Base-by-base conservation (phyloP, 2,329 filamentous ascomycete genomes). In the Stylonectria norvegica region DNA sequence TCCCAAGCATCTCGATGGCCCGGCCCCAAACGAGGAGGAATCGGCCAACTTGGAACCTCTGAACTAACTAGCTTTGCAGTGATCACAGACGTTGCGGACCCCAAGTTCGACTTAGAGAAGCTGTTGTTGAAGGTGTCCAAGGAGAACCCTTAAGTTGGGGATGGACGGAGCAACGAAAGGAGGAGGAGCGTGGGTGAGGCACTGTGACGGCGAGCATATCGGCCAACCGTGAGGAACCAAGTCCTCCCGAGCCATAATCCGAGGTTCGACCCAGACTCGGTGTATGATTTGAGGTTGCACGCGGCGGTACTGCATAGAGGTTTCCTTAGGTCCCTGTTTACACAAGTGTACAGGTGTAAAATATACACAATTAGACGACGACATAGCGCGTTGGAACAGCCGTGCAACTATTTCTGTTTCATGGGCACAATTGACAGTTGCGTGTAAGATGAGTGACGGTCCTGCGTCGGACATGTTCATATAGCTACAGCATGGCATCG, bases 91-190 rank as follows among this genome's bases (percentile, higher is more conserved):
- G 85, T 85, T 46, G 80, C 84, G 62, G 82, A 93, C 72, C 82
- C 89, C 62, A 88, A 89, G 62, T 97, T 97, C 72, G 90, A 98
- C 66, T 76, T 97, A 57, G 91, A 97, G 75, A 83, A 86, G 57
- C 88, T 81, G 67, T 70, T 95, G 66, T 78, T 80, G 60, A 75
- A 79, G 57, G 70, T 89, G 57, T 57, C 68, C 52, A 68, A 72
- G 63, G 65, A 76, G 61, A 76, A 67, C 60, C 64, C 73, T 56
- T 78, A 71, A 66, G 49, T 47, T 44, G 44, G 42, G 36, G n/a
- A 43, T 40, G 39, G 20, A 32, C 30, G 46, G 40, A 20, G 14
- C 34, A 31, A 36, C 37, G 46, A 40, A 37, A 30, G 23, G 39
- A 31, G 34, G 34, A 43, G 38, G 47, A 50, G 52, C 53, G 56